phyloP scores from a whole-genome alignment of 345 rosid genomes.

The Moringa oleifera region DNA sequence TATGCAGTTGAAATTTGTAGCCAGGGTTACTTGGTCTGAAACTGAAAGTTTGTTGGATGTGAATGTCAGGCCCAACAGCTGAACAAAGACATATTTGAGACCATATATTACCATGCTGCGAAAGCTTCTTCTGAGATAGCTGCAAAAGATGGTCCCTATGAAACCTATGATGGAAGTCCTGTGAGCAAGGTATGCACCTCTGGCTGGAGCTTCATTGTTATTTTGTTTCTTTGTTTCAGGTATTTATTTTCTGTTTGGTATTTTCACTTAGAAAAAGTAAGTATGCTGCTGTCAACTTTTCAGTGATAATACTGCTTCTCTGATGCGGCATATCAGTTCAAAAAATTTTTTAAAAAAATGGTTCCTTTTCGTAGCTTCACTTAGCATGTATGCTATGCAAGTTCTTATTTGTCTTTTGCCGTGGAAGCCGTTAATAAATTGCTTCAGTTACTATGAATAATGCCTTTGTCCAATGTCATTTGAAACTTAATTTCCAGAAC shows the following conservation, averaged over 20 bases:
- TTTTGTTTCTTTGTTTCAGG: background rate
- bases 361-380: too few species aligned
- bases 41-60: slow-evolving; percentile 17
- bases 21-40: slow-evolving; percentile 1
- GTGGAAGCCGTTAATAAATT: too few species aligned
- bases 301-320: too few species aligned
- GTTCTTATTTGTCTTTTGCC: too few species aligned
- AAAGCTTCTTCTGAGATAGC: slow-evolving; percentile 73
- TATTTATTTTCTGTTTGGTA: background rate
- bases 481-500: too few species aligned
- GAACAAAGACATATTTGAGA: slow-evolving; percentile 87
- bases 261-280: background rate
- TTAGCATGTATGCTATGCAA: background rate
- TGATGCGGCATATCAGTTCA: too few species aligned
- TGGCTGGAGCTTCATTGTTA: background rate
- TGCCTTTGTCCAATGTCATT: too few species aligned
- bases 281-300: too few species aligned
- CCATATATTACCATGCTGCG: slow-evolving; percentile 81
- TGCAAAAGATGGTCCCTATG: slow-evolving; percentile 66
- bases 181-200: slow-evolving; percentile 72
- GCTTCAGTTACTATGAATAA: too few species aligned
- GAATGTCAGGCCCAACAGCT: slow-evolving; percentile 69
- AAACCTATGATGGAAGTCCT: slow-evolving; percentile 77
- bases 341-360: too few species aligned
- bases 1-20: background rate